Base-by-base conservation (phyloP, 805 yeast genomes). In the Metschnikowia dekortorum region DNA sequence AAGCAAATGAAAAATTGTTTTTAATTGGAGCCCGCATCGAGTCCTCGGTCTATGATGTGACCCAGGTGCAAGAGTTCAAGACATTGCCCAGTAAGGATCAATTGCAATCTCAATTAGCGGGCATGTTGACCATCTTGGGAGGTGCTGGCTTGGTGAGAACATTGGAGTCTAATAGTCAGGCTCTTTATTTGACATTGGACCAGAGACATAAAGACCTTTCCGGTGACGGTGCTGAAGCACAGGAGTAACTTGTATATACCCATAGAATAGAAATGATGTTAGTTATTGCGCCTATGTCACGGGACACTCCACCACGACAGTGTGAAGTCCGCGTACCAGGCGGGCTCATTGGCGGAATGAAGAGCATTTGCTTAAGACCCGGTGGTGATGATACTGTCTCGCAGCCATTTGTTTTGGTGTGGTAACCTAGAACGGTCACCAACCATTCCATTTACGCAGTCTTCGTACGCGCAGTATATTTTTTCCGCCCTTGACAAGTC, bases 111-210 rank as follows among this genome's bases (percentile, higher is more conserved):
- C 87, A 91, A 76, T 79, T 94, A 58, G 85, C 86, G 10, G 96
- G 96, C 9, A 74, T 89, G 49, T 80, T 92, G 62, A 84, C 91
- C n/a, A 70, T 86, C 50, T 75, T 88, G 55, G 88, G 96, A 51
- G 98, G 97, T 62, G 91, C 89, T 41, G 96, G 96, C 9, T 77
- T 92, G 64, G 95, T 87, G 10, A 81, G 80, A 70, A 88, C 96
- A 14, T 77, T 92, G 63, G 85, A 86, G 69, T 65, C 85, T 16
- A 74, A 88, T n/a, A 70, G 87, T 13, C 81, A 82, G 55, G 69
- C 73, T 51, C 78, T 91, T 59, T 88, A 88, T 62, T 72, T 89
- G 67, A 87, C 95, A 8, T 69, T 91, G 67, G 85, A 87, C 53
- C 75, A 84, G 50, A 86, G 83, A 57, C 68, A 71, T 47, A 73